Evolutionary conservation across 2,329 filamentous ascomycete genomes (phyloP), one percentile per base, ranked within the genome.

Genomic region (Blastomyces gilchristii): DNA sequence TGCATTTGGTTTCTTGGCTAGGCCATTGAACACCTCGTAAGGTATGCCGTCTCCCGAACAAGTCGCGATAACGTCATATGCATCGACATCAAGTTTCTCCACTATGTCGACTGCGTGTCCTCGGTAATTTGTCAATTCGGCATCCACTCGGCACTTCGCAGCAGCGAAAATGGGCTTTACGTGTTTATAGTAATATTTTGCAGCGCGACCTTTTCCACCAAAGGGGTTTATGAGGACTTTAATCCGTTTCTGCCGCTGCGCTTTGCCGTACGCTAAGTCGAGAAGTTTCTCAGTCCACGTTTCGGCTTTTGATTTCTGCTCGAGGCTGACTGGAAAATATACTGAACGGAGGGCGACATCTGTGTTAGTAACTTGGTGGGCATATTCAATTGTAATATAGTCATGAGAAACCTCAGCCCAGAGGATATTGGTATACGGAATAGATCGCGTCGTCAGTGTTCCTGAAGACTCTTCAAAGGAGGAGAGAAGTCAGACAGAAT

Each of bases 11-110:
- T 91, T 86, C 75, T 85, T 87, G 16, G 85, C 91, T 41, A 99
- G 78, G 0, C 94, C 94, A 72, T 99, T 97, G 79, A 97, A 96
- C 9, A 96, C 88, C 75, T 99, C 94, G 73, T 96, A 88, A 0
- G 91, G 88, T 49, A 96, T 81, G 11, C 94, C 94, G 70, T 99
- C 94, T 4, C 94, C 94, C 0, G 93, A 97, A 72, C 91, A 94
- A 66, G 90, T 90, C 34, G 93, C 86, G 16, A 97, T 83, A 9
- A 91, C 87, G 76, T 99, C 94, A 74, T 86, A 96, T 1, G 82
- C 83, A 58, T 91, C 84, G 37, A 94, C 82, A 71, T 97, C 89
- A 58, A 96, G 76, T 52, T 85, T 81, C 71, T 89, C 82, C 12
- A 86, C 87, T 65, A 97, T 86, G 25, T 90, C 87, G 1, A 87